Evolutionary conservation across 768 basidiomycete species (phyloP).

Genomic region (Termitomyces sp.): DNA sequence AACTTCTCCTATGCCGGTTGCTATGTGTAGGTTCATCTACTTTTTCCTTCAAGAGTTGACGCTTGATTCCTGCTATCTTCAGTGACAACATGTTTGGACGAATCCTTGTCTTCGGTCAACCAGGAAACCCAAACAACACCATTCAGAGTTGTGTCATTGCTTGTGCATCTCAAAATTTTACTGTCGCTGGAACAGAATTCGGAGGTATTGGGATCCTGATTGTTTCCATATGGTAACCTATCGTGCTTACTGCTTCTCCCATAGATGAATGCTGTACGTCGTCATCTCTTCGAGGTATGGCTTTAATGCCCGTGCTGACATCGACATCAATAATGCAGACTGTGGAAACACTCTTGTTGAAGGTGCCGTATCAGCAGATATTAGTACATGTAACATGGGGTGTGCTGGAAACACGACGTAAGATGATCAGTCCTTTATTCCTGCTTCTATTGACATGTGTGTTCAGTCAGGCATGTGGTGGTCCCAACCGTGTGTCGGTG

Average conservation of each 20-base stretch:
- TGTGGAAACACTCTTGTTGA: slow-evolving; percentile 65
- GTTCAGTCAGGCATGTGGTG: slow-evolving; percentile 65
- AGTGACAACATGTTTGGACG: slow-evolving; percentile 62
- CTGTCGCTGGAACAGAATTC: slow-evolving; percentile 69
- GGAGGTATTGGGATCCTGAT: slow-evolving; percentile 32
- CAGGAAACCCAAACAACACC: slow-evolving; percentile 36
- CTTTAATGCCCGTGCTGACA: neutral
- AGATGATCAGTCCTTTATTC: slow-evolving; percentile 18
- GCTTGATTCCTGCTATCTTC: neutral
- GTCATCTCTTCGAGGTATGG: neutral
- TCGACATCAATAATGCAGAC: slow-evolving; percentile 30
- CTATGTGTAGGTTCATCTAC: slow-evolving; percentile 45
- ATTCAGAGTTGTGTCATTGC: slow-evolving; percentile 57
- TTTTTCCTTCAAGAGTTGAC: neutral
- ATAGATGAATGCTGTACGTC: slow-evolving; percentile 42
- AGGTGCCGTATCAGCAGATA: slow-evolving; percentile 48
- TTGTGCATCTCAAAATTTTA: slow-evolving; percentile 54
- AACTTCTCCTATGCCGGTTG: slow-evolving; percentile 61
- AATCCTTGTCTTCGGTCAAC: slow-evolving; percentile 32
- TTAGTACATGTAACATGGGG: slow-evolving; percentile 61
- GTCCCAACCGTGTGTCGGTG: slow-evolving; percentile 64
- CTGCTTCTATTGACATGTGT: neutral
- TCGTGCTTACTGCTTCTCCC: slow-evolving; percentile 2
- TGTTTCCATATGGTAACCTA: neutral
- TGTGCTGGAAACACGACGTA: slow-evolving; percentile 69